These are phyloP conservation scores for Sanguinoderma infundibulare DNA, from an alignment of 1,284 basidiomycete species.

Conservation along the genomic window DNA sequence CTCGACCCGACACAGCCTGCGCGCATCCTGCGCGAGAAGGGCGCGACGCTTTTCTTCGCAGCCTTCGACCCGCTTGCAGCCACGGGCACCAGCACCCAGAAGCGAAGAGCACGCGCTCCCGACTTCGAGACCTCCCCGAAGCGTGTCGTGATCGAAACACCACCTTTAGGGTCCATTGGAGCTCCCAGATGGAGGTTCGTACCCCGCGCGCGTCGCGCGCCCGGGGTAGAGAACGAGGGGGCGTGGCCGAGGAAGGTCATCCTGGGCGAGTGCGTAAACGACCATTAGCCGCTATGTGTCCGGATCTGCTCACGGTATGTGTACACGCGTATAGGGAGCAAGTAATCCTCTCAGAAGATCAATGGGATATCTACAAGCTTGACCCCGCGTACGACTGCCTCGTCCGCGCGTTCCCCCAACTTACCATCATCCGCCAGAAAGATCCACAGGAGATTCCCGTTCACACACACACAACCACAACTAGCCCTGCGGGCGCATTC, in stretches of 20 bases:
- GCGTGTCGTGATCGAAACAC: constrained; percentile 72
- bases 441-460: not conserved
- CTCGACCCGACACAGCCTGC: constrained; percentile 62
- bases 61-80: constrained; percentile 71
- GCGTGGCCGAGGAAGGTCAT: constrained; percentile 67
- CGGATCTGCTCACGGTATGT: not conserved
- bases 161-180: constrained; percentile 32
- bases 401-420: constrained; percentile 50
- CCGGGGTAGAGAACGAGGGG: constrained; percentile 65
- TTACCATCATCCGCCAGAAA: constrained; percentile 35
- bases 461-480: not conserved
- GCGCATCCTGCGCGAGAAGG: constrained; percentile 59
- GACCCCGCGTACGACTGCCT: constrained; percentile 70
- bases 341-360: constrained; percentile 63
- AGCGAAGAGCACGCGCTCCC: constrained; percentile 32
- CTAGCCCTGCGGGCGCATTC: not conserved
- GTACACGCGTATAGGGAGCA: constrained; percentile 44
- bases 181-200: constrained; percentile 71
- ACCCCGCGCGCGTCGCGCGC: constrained; percentile 62
- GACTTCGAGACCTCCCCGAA: constrained; percentile 56
- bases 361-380: constrained; percentile 84
- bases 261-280: constrained; percentile 63
- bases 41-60: constrained; percentile 65
- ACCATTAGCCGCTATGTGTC: not conserved
- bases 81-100: constrained; percentile 42